Evolutionary conservation across 139 green algal species (phyloP).

Genomic region (Closterium sp.): DNA sequence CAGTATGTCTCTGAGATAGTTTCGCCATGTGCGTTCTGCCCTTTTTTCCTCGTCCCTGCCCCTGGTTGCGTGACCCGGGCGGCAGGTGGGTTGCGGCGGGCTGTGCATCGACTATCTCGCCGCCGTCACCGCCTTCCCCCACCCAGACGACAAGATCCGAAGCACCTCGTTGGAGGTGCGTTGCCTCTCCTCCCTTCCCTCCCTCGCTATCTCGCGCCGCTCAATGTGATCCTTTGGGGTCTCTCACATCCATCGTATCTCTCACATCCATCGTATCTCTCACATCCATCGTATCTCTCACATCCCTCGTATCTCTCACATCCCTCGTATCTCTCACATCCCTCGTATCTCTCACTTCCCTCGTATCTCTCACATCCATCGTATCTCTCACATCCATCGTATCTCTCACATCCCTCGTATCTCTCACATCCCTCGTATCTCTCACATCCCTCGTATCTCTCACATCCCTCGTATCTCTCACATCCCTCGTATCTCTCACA

Average conservation of each 20-base stretch:
- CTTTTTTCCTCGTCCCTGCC: too few species aligned
- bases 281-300: background rate
- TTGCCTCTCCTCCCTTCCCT: background rate
- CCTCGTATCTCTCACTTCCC: background rate
- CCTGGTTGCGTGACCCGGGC: too few species aligned
- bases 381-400: background rate
- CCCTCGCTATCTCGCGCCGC: too few species aligned
- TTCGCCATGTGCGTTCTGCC: too few species aligned
- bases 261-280: background rate
- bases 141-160: slow-evolving; percentile 1
- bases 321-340: background rate
- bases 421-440: background rate
- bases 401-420: too few species aligned
- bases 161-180: background rate
- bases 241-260: background rate
- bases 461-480: background rate
- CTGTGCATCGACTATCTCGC: background rate
- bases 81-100: background rate
- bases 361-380: background rate
- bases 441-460: too few species aligned
- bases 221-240: background rate
- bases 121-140: background rate
- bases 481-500: too few species aligned
- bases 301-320: background rate
- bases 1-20: too few species aligned